These are phyloP conservation scores for Syncephalis fuscata DNA, from an alignment of 371 early-diverging fungal genomes.

Conservation along the genomic window DNA sequence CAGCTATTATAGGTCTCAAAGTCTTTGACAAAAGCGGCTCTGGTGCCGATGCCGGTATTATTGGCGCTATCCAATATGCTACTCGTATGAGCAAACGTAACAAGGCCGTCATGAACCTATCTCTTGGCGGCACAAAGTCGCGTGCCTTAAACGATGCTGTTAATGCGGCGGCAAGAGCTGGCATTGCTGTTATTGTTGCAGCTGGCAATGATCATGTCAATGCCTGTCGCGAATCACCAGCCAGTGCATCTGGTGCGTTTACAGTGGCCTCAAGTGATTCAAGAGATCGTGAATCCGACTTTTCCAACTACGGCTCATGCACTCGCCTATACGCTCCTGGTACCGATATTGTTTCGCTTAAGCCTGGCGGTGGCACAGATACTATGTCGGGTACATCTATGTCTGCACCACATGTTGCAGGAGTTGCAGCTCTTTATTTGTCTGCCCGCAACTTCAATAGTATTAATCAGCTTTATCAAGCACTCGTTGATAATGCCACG, in stretches of 20 bases:
- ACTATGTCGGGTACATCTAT: conserved; percentile 34
- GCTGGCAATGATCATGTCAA: conserved; percentile 39
- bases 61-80: conserved; percentile 58
- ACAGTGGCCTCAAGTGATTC: conserved; percentile 45
- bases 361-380: conserved; percentile 10
- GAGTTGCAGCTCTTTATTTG: conserved; percentile 66
- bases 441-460: too few species aligned
- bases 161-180: conserved; percentile 10
- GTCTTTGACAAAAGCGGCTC: conserved; percentile 50
- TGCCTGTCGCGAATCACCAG: conserved; percentile 44
- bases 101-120: conserved; percentile 38
- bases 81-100: conserved; percentile 14
- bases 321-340: conserved; percentile 16
- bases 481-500: too few species aligned
- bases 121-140: conserved; percentile 39
- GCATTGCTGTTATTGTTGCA: conserved; percentile 35
- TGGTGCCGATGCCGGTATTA: conserved; percentile 42
- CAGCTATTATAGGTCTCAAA: conserved; percentile 63
- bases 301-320: conserved; percentile 29
- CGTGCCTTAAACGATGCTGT: conserved; percentile 19
- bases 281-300: conserved; percentile 38
- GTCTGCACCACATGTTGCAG: conserved; percentile 70
- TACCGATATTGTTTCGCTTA: conserved; percentile 6
- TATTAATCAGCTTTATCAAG: too few species aligned
- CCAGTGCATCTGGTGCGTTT: conserved; percentile 26